Evolutionary conservation across 2,329 filamentous ascomycete species (phyloP).

Genomic region (Cladosporium velox): DNA sequence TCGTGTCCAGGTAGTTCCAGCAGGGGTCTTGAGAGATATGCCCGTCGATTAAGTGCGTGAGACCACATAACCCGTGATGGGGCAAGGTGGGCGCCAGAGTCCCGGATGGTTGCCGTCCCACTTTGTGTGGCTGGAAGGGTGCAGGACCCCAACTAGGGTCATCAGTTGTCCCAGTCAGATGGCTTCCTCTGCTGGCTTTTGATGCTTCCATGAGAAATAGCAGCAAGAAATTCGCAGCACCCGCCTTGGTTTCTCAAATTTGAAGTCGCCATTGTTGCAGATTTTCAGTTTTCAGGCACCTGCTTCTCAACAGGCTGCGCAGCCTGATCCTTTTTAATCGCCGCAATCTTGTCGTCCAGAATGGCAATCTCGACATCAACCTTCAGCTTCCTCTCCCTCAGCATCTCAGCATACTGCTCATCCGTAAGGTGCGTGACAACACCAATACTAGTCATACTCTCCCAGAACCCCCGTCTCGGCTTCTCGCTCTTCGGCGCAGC

Average conservation of each 20-base stretch:
- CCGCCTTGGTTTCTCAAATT: background rate
- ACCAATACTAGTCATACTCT: conserved; percentile 55
- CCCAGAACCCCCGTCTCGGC: conserved; percentile 46
- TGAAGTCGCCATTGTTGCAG: background rate
- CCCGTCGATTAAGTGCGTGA: background rate
- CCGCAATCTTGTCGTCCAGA: conserved; percentile 72
- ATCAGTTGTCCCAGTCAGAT: background rate
- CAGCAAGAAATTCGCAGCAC: background rate
- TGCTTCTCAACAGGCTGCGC: conserved; percentile 4
- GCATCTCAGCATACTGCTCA: conserved; percentile 69
- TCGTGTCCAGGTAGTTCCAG: background rate
- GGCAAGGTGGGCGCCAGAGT: background rate
- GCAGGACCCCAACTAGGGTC: background rate
- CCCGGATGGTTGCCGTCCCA: background rate
- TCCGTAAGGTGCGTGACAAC: conserved; percentile 71
- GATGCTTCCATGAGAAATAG: background rate
- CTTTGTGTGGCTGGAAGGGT: background rate
- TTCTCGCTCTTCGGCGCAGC: conserved; percentile 32
- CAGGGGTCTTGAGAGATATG: background rate
- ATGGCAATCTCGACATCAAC: conserved; percentile 77
- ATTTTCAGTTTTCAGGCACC: conserved; percentile 18
- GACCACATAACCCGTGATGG: background rate
- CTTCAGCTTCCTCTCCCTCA: conserved; percentile 69
- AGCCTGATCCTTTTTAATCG: conserved; percentile 40
- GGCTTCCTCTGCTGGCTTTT: background rate